Conservation (phyloP, 805 yeast genomes). For the Clavispora santaluciae region DNA sequence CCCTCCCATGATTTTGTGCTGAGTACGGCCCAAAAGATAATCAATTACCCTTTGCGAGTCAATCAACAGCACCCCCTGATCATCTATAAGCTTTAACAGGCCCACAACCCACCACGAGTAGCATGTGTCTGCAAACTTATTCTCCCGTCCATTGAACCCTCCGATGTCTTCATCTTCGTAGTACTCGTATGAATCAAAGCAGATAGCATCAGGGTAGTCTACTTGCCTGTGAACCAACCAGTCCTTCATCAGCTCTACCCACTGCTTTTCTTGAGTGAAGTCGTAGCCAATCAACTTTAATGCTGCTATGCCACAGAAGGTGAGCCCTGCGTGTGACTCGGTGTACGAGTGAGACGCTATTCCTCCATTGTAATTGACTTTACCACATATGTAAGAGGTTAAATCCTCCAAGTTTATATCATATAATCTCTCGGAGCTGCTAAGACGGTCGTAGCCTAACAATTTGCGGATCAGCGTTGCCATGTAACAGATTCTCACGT, state of each 20-base stretch:
- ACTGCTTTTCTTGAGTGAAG: slow-evolving; percentile 14
- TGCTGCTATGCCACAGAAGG: slow-evolving; percentile 76
- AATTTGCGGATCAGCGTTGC: slow-evolving; percentile 62
- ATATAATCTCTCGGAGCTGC: slow-evolving; percentile 14
- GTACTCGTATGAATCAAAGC: slow-evolving; percentile 26
- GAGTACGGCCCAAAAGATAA: slow-evolving; percentile 54
- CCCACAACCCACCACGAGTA: slow-evolving; percentile 81
- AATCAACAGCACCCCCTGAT: slow-evolving; percentile 22
- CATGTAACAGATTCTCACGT: slow-evolving; percentile 68
- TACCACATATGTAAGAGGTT: slow-evolving; percentile 25
- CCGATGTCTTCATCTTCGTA: slow-evolving; percentile 55
- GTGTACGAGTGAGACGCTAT: slow-evolving; percentile 45
- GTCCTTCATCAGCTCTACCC: slow-evolving; percentile 33
- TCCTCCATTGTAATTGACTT: slow-evolving; percentile 60
- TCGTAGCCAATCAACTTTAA: slow-evolving; percentile 37
- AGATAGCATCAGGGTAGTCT: slow-evolving; percentile 19
- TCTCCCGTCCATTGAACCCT: slow-evolving; percentile 83
- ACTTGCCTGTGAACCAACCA: slow-evolving; percentile 70
- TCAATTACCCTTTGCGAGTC: slow-evolving; percentile 29
- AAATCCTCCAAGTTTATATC: slow-evolving; percentile 44
- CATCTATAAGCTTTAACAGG: slow-evolving; percentile 43
- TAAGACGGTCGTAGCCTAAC: slow-evolving; percentile 34
- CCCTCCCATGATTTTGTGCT: slow-evolving; percentile 67
- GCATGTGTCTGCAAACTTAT: slow-evolving; percentile 82
- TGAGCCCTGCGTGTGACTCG: slow-evolving; percentile 84